Base-by-base conservation (phyloP, 2,329 filamentous ascomycete species). In the Colletotrichum camelliae region DNA sequence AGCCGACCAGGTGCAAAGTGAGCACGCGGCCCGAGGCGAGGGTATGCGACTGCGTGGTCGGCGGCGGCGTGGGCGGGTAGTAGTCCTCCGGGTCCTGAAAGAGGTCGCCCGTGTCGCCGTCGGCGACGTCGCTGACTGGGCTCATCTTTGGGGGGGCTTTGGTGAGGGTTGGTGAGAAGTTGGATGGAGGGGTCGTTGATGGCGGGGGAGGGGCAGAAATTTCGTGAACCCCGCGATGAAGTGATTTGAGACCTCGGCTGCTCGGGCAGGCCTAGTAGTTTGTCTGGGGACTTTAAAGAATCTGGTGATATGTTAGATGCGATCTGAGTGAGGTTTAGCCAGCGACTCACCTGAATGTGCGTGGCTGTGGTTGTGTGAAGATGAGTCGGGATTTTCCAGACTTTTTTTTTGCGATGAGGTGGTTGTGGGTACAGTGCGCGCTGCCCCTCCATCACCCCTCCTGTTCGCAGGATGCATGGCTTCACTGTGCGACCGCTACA, bases 61-160 rank as follows among this genome's bases (percentile, higher is more conserved):
- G 92, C 64, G 93, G 91, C 64, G 94, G 94, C 62, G 95, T 93
- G 1, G 95, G 92, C 62, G 94, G 91, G 82, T 95, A 97, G 87
- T 91, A 98, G 81, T 92, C 95, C 70, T 92, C 90, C 8, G 96
- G 96, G 78, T 98, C 96, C 70, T 93, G 86, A 87, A 98, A 98
- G 78, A 98, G 87, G 81, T 87, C 86, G 74, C 82, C 86, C 21
- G 83, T 84, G 52, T 85, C 86, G 75, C 84, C 82, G 39, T 84
- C 83, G 55, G 70, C 64, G 33, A 75, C 73, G 58, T 75, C 73
- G 73, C 73, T 75, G 43, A 60, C 64, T 18, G 64, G 73, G 43
- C 70, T 73, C 73, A 75, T 75, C 31, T 68, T 37, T 24, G 24
- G 24, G 24, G 24, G 24, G 24, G 24, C 18, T 57, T 8, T 8